Conservation (phyloP, 805 yeast genomes). For the Starmerella kuoi region DNA sequence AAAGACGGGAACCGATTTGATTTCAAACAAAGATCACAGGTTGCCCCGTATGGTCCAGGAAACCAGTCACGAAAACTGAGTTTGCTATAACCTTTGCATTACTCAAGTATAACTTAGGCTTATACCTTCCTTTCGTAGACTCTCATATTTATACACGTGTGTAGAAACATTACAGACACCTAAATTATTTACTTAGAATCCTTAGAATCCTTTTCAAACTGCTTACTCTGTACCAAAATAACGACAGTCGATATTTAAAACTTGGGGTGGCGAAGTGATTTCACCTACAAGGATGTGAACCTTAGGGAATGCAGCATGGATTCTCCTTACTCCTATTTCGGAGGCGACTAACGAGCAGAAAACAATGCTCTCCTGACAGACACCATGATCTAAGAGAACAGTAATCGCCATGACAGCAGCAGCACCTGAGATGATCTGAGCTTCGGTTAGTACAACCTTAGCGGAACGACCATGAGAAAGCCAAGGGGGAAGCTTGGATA, state of each 20-base stretch:
- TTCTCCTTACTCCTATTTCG: slow-evolving; percentile 61
- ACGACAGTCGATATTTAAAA: slow-evolving; percentile 58
- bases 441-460: slow-evolving; percentile 62
- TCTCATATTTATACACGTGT: too few species aligned
- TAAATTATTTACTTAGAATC: too few species aligned
- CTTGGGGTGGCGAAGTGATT: slow-evolving; percentile 42
- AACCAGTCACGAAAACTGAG: too few species aligned
- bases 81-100: too few species aligned
- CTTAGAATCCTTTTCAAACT: background rate
- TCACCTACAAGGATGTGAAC: slow-evolving; percentile 61
- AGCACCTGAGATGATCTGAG: slow-evolving; percentile 84
- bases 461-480: slow-evolving; percentile 11
- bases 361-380: slow-evolving; percentile 47
- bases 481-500: slow-evolving; percentile 53
- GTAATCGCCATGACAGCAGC: slow-evolving; percentile 91
- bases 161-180: too few species aligned
- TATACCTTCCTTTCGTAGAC: too few species aligned
- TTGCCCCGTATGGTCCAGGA: too few species aligned
- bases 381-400: slow-evolving; percentile 71
- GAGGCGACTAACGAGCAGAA: slow-evolving; percentile 65
- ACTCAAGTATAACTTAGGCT: too few species aligned
- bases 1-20: background rate
- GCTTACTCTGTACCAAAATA: slow-evolving; percentile 54
- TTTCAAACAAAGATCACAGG: background rate
- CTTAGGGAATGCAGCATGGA: slow-evolving; percentile 59